A percentile compares a stretch with the other conserved stretches of the same genome.
Conservation (phyloP, 495 filamentous ascomycete genomes). For the Recurvomyces mirabilis region DNA sequence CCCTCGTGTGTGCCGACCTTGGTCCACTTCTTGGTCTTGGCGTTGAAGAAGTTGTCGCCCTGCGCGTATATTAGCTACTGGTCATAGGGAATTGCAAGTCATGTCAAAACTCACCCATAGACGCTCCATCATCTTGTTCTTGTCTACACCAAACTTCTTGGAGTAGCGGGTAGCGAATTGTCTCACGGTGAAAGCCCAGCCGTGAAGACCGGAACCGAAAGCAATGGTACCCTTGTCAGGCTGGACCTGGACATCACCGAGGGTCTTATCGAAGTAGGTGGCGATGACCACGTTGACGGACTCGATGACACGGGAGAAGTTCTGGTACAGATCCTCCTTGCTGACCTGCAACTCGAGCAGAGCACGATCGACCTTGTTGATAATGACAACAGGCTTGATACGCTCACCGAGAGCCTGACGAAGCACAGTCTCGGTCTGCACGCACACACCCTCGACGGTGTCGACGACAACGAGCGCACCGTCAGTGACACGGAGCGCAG, state of each 20-base stretch:
- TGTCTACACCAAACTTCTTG: slow-evolving; percentile 99
- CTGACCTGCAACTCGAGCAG: slow-evolving; percentile 94
- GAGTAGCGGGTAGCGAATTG: slow-evolving; percentile 95
- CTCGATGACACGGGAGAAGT: slow-evolving; percentile 97
- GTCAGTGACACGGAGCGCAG: slow-evolving; percentile 98
- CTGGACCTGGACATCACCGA: slow-evolving; percentile 98
- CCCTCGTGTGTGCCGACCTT: slow-evolving; percentile 70
- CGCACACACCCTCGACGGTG: slow-evolving; percentile 97
- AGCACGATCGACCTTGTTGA: slow-evolving; percentile 99
- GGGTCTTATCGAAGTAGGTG: slow-evolving; percentile 92
- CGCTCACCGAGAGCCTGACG: slow-evolving; percentile 98
- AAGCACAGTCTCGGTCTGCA: slow-evolving; percentile 99
- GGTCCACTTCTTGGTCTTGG: slow-evolving; percentile 99
- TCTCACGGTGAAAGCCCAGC: slow-evolving; percentile 98
- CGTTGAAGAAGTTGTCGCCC: slow-evolving; percentile 99
- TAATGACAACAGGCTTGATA: slow-evolving; percentile 98
- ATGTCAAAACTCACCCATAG: slow-evolving; percentile 73
- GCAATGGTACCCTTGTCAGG: slow-evolving; percentile 92
- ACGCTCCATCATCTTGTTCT: slow-evolving; percentile 99
- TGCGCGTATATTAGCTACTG: slow-evolving; percentile 26
- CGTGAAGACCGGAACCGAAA: slow-evolving; percentile 99
- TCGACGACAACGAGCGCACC: slow-evolving; percentile 99
- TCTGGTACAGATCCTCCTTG: slow-evolving; percentile 99
- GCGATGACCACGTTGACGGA: slow-evolving; percentile 99
- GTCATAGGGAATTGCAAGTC: neutral